Base-by-base conservation (phyloP, 768 basidiomycete genomes). In the Suillus placidus region DNA sequence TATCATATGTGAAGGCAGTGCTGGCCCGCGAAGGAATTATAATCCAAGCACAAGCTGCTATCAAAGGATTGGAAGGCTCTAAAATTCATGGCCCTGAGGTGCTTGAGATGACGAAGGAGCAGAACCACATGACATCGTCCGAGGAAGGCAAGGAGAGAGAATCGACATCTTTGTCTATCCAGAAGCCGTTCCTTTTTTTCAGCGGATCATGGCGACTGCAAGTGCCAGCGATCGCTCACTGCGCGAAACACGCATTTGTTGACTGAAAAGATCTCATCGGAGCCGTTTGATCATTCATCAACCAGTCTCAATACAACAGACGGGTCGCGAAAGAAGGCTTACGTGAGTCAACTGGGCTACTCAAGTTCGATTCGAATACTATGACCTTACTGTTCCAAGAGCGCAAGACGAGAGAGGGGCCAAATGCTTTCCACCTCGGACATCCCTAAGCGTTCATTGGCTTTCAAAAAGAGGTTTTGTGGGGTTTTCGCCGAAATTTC, bases 1-100 rank as follows among this genome's bases (percentile, higher is more conserved):
- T 2, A 89, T 96, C 66, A 76, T 92, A 56, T 98, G 97, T 73
- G 96, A 97, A 80, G 94, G 95, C 54, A 91, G 92, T 62, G 86
- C 93, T 3, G 90, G 93, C 8, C 96, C 96, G 10, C 88, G 96
- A 98, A 76, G 91, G 87, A 6, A 92, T 96, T 63, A 92, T 89
- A 63, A 94, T 97, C 60, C 96, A 97, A 78, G 94, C 95, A 3
- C 88, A 91, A 66, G 95, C 95, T 26, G 95, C 95, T 3, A 80
- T 95, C 74, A 96, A 95, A 75, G 92, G 94, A 6, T 77, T 95
- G 47, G 90, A 93, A 74, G 87, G 88, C n/a, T 77, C 81, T 56
- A 88, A 87, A 68, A 73, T 78, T n/a, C 73, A 77, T 12, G 85
- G 87, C 60, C 73, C 78, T 5, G 74, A 76, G n/a, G 75, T 80